Conservation (phyloP, 2,329 filamentous ascomycete genomes). For the Aspergillus pseudoglaucus region DNA sequence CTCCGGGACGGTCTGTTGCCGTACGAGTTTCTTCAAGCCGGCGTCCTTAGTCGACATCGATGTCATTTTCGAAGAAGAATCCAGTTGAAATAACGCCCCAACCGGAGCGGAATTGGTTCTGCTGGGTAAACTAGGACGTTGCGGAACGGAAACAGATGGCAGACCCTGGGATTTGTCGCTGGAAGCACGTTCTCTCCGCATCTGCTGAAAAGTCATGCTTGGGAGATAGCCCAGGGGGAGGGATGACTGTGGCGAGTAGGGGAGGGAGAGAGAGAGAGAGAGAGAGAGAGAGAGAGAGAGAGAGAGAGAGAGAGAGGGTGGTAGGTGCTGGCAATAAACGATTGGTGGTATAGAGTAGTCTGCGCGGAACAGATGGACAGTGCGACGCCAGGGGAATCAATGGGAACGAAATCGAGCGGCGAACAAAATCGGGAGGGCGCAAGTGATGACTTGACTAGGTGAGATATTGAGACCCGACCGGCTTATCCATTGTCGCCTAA, state of each 20-base stretch:
- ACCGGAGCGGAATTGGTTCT: constrained; percentile 31
- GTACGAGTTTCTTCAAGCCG: constrained; percentile 10
- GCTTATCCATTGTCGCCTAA: constrained; percentile 29
- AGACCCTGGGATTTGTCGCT: constrained; percentile 25
- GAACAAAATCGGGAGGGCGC: constrained; percentile 15
- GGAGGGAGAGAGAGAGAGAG: not conserved
- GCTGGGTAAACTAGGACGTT: constrained; percentile 25
- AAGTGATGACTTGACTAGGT: constrained; percentile 21
- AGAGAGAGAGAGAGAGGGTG: not conserved
- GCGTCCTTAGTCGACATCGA: constrained; percentile 12
- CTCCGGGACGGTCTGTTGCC: constrained; percentile 22
- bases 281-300: not conserved
- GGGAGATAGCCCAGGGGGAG: not conserved
- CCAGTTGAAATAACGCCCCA: constrained; percentile 23
- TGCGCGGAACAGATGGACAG: constrained; percentile 8
- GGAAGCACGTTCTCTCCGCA: constrained; percentile 24
- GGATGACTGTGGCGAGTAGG: not conserved
- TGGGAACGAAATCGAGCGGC: constrained; percentile 6
- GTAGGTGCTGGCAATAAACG: not conserved
- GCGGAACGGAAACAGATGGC: constrained; percentile 13
- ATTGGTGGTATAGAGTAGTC: not conserved
- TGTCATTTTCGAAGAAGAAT: constrained; percentile 7
- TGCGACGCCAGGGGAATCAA: constrained; percentile 6
- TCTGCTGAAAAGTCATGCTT: constrained; percentile 22
- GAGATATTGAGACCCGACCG: constrained; percentile 19